Percentiles rank a stretch among this genome's conserved stretches.
Conservation (phyloP, 2,329 filamentous ascomycete species). For the Cordyceps cateniannulata region DNA sequence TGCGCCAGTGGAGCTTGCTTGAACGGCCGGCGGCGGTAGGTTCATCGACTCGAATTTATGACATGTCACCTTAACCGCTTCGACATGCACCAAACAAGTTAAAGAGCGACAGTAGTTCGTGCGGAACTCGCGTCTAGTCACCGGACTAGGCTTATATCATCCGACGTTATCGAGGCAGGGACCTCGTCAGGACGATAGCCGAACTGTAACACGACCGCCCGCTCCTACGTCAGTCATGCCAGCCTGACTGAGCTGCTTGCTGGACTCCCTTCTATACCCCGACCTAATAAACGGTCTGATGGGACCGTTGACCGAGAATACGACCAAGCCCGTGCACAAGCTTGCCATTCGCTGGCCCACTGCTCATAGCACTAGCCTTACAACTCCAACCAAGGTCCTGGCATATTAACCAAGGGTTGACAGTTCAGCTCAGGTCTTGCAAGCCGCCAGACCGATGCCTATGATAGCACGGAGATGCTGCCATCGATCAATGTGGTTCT, state of each 20-base stretch:
- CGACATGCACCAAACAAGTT: background rate
- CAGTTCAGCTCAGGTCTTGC: background rate
- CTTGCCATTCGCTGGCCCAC: background rate
- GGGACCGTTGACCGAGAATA: background rate
- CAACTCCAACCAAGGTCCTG: background rate
- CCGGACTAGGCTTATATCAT: constrained; percentile 1
- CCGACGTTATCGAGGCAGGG: background rate
- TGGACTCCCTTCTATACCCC: background rate
- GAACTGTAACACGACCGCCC: background rate
- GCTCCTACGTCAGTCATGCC: background rate
- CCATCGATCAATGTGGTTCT: background rate
- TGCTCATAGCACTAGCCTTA: background rate
- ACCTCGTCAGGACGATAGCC: constrained; percentile 1
- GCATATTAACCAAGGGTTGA: background rate
- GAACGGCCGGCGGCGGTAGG: too few species aligned
- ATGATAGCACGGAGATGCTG: background rate
- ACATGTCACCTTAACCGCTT: constrained; percentile 1
- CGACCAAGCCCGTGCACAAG: background rate
- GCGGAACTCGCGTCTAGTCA: constrained; percentile 8
- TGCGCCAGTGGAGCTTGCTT: too few species aligned
- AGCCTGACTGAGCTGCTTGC: background rate
- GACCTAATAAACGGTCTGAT: background rate
- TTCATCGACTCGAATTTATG: background rate
- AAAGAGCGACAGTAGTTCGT: constrained; percentile 2
- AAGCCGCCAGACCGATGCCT: background rate